A percentile compares a stretch with the other conserved stretches of the same genome.
Evolutionary conservation across 164 flowering plant genomes (phyloP).

Genomic region (Hamamelis virginiana): DNA sequence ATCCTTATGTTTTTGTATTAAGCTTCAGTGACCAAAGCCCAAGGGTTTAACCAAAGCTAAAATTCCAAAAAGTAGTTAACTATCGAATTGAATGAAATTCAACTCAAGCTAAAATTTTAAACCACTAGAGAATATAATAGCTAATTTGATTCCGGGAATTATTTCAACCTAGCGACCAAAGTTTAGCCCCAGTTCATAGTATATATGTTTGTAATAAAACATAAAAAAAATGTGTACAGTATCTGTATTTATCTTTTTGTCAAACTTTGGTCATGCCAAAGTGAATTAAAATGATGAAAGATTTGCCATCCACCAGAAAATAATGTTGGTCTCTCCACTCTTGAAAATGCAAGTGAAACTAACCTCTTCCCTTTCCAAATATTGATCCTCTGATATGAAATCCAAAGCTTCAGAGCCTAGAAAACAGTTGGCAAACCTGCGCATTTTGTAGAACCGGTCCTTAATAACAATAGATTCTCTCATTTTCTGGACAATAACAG

Average conservation of each 20-base stretch:
- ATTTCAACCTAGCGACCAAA: neutral
- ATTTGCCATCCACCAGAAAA: neutral
- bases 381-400: slow-evolving; percentile 77
- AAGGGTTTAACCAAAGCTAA: too few relatives aligned
- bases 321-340: neutral
- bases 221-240: too few relatives aligned
- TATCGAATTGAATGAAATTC: neutral
- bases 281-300: neutral
- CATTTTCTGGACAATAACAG: slow-evolving; percentile 69
- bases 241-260: too few relatives aligned
- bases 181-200: too few relatives aligned
- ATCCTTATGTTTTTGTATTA: too few relatives aligned
- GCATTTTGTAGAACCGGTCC: slow-evolving; percentile 78
- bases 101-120: neutral
- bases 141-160: neutral
- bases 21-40: too few relatives aligned
- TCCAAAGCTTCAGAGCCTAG: slow-evolving; percentile 81
- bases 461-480: slow-evolving; percentile 53
- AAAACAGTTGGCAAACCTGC: slow-evolving; percentile 72
- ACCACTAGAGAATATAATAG: neutral
- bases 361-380: slow-evolving; percentile 82
- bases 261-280: too few relatives aligned
- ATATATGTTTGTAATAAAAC: too few relatives aligned
- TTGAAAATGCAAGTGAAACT: slow-evolving; percentile 21
- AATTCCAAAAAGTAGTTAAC: neutral